Evolutionary conservation across 768 basidiomycete genomes (phyloP).

Genomic region (Russula griseocarnosa): DNA sequence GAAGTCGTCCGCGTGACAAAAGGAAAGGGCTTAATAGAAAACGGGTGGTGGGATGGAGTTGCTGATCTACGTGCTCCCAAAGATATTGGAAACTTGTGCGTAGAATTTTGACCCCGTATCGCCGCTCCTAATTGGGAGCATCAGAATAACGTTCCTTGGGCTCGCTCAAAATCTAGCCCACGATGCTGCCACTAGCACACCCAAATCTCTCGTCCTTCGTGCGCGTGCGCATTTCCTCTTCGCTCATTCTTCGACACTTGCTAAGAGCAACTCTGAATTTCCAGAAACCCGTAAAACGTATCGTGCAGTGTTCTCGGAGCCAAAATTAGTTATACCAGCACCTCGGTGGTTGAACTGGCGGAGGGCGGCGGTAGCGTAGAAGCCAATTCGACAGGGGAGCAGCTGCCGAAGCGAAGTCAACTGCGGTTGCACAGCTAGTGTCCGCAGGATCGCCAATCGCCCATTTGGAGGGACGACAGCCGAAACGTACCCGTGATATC

Average conservation of each 20-base stretch:
- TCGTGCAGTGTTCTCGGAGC: constrained; percentile 74
- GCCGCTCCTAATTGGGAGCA: not conserved
- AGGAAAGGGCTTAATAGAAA: constrained; percentile 71
- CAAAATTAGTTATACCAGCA: constrained; percentile 55
- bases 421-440: not conserved
- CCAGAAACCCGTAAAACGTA: constrained; percentile 79
- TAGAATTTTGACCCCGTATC: not conserved
- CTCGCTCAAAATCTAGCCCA: constrained; percentile 66
- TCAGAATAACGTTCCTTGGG: constrained; percentile 62
- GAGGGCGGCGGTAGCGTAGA: not conserved
- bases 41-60: constrained; percentile 62
- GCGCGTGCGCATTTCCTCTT: constrained; percentile 53
- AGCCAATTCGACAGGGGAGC: not conserved
- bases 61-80: constrained; percentile 64
- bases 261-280: not conserved
- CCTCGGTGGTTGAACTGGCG: not conserved
- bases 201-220: constrained; percentile 65
- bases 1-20: constrained; percentile 79
- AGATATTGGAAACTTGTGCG: constrained; percentile 73
- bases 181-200: constrained; percentile 52
- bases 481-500: constrained; percentile 4
- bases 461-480: constrained; percentile 11
- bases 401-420: not conserved
- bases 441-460: not conserved
- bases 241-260: not conserved